A percentile compares a stretch with the other conserved stretches of the same genome.
Evolutionary conservation across 2,329 filamentous ascomycete genomes (phyloP).

Genomic region (Stromatinia cepivora): DNA sequence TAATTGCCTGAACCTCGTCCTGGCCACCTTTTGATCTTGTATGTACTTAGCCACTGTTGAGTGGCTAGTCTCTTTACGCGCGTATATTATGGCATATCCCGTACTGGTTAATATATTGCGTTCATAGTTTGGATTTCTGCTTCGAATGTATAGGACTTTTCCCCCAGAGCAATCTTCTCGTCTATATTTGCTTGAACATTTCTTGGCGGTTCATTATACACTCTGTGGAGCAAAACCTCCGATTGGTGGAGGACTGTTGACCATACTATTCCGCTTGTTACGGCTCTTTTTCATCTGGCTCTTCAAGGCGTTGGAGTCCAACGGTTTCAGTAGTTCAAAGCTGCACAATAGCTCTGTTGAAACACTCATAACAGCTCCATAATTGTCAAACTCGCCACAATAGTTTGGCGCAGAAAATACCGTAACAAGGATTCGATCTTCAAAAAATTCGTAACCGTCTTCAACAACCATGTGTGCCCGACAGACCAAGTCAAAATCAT

Average conservation of each 20-base stretch:
- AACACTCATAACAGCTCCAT: constrained; percentile 98
- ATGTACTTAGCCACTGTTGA: background rate
- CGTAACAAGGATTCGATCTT: constrained; percentile 89
- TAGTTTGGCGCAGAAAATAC: constrained; percentile 99
- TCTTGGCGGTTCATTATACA: constrained; percentile 19
- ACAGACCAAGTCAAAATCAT: constrained; percentile 97
- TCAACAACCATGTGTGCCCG: constrained; percentile 99
- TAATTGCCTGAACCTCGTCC: background rate
- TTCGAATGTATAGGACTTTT: constrained; percentile 1
- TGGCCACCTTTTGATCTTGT: background rate
- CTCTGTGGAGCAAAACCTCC: constrained; percentile 27
- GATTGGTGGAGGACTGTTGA: constrained; percentile 78
- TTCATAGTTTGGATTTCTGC: background rate
- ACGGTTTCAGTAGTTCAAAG: constrained; percentile 92
- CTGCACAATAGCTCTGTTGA: constrained; percentile 91
- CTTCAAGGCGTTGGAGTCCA: constrained; percentile 94
- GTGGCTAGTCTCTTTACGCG: background rate
- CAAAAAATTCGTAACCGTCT: constrained; percentile 98
- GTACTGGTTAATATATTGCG: background rate
- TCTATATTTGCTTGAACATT: constrained; percentile 1
- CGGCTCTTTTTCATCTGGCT: constrained; percentile 98
- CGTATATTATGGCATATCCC: constrained; percentile 12
- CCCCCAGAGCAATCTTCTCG: background rate
- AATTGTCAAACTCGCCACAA: constrained; percentile 98
- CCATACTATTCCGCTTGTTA: constrained; percentile 90